Percentiles rank a stretch among this genome's conserved stretches.
Evolutionary conservation across 2,329 filamentous ascomycete genomes (phyloP).

Genomic region (Arthrobotrys iridis): DNA sequence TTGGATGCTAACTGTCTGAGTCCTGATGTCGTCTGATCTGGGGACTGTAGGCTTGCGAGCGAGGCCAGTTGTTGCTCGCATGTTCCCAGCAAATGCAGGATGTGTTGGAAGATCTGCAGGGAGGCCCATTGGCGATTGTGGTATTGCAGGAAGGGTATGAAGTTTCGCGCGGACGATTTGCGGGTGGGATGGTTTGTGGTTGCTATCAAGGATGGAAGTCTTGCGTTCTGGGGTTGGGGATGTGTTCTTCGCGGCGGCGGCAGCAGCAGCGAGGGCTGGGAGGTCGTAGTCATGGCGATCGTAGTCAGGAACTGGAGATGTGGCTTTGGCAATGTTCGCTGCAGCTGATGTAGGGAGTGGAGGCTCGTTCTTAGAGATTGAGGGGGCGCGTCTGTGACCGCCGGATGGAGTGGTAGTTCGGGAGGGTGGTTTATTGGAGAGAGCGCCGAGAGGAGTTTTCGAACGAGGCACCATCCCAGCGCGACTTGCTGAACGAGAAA

Average conservation of each 20-base stretch:
- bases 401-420: constrained; percentile 44
- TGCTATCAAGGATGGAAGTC: constrained; percentile 34
- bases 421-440: constrained; percentile 33
- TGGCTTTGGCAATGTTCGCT: constrained; percentile 32
- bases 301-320: constrained; percentile 48
- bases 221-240: constrained; percentile 33
- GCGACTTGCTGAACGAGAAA: constrained; percentile 37
- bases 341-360: constrained; percentile 19
- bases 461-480: constrained; percentile 8
- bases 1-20: constrained; percentile 44
- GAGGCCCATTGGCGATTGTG: constrained; percentile 52
- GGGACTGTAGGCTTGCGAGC: constrained; percentile 28
- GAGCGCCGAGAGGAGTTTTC: constrained; percentile 35
- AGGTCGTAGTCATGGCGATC: constrained; percentile 53
- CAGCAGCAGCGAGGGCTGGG: constrained; percentile 39
- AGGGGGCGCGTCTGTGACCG: constrained; percentile 35
- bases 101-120: constrained; percentile 50
- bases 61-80: constrained; percentile 50
- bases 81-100: constrained; percentile 42
- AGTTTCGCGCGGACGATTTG: constrained; percentile 40
- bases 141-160: constrained; percentile 45
- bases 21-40: constrained; percentile 39
- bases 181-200: constrained; percentile 48
- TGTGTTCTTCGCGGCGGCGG: constrained; percentile 32
- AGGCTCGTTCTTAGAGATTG: constrained; percentile 25